A percentile compares a stretch with the other conserved stretches of the same genome.
phyloP scores from a whole-genome alignment of 768 basidiomycete genomes.

The Artomyces pyxidatus region DNA sequence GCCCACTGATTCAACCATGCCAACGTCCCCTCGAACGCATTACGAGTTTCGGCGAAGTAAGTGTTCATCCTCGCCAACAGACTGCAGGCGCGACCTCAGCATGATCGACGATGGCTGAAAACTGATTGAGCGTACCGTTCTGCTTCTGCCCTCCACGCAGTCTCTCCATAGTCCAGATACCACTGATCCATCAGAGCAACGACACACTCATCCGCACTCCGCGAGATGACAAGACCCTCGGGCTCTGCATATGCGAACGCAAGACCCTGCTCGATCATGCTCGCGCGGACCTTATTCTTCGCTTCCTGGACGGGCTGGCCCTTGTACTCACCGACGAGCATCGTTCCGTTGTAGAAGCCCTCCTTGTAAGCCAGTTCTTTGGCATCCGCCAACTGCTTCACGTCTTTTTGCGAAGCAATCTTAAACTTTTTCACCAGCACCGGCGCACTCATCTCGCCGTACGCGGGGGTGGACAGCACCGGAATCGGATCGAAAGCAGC shows the following conservation, averaged over 20 bases:
- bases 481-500: conserved; percentile 77
- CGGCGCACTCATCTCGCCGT: conserved; percentile 85
- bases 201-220: conserved; percentile 95
- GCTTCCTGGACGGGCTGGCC: conserved; percentile 86
- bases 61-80: conserved; percentile 81
- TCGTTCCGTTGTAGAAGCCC: conserved; percentile 91
- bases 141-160: conserved; percentile 77
- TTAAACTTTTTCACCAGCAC: conserved; percentile 81
- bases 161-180: conserved; percentile 97
- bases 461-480: conserved; percentile 82
- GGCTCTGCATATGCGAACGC: conserved; percentile 95
- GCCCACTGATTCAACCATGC: conserved; percentile 99
- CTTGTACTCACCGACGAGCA: conserved; percentile 88
- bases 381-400: conserved; percentile 88
- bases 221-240: conserved; percentile 80
- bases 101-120: neutral
- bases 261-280: conserved; percentile 67
- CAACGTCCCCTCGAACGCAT: conserved; percentile 85
- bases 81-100: conserved; percentile 30
- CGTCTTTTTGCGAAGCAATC: conserved; percentile 92
- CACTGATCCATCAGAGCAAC: conserved; percentile 98
- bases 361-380: conserved; percentile 99
- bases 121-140: conserved; percentile 51
- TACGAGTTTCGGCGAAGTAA: conserved; percentile 84
- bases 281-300: conserved; percentile 79